Evolutionary conservation across 345 rosid species (phyloP).

Genomic region (Eucalyptus tenuipes): DNA sequence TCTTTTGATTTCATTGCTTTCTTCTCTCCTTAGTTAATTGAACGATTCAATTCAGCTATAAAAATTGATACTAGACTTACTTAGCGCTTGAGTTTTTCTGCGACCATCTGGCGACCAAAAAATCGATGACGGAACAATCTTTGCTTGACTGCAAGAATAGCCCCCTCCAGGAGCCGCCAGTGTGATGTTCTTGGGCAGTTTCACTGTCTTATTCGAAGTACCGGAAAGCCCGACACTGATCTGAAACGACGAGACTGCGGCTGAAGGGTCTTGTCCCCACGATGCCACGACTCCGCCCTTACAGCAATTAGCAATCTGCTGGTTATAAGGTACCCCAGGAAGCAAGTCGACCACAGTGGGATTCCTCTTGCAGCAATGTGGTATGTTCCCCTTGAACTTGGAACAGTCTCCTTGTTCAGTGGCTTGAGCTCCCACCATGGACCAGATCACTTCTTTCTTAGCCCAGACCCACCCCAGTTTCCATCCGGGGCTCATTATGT

Average conservation of each 20-base stretch:
- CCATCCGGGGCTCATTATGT: conserved; percentile 35
- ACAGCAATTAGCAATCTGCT: conserved; percentile 32
- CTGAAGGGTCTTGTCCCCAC: conserved; percentile 25
- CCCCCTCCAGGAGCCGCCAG: conserved; percentile 29
- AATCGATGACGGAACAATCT: conserved; percentile 6
- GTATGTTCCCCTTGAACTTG: conserved; percentile 30
- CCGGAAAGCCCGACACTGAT: conserved; percentile 31
- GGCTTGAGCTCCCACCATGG: conserved; percentile 35
- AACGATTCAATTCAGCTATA: background rate
- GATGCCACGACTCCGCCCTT: conserved; percentile 27
- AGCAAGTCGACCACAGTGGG: conserved; percentile 37
- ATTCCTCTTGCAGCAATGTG: conserved; percentile 25
- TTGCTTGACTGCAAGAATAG: conserved; percentile 33
- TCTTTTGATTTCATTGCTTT: background rate
- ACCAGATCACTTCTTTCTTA: conserved; percentile 38
- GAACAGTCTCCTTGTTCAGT: conserved; percentile 43
- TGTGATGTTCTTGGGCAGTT: conserved; percentile 34
- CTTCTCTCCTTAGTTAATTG: background rate
- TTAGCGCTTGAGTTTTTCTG: conserved; percentile 18
- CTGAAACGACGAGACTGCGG: conserved; percentile 24
- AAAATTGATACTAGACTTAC: background rate
- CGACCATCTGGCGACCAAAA: conserved; percentile 18
- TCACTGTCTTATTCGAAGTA: conserved; percentile 27
- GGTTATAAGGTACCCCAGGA: conserved; percentile 29
- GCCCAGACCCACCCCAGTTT: conserved; percentile 34